These are phyloP conservation scores for Pulveroboletus frians DNA, from an alignment of 768 basidiomycete genomes.

Conservation along the genomic window DNA sequence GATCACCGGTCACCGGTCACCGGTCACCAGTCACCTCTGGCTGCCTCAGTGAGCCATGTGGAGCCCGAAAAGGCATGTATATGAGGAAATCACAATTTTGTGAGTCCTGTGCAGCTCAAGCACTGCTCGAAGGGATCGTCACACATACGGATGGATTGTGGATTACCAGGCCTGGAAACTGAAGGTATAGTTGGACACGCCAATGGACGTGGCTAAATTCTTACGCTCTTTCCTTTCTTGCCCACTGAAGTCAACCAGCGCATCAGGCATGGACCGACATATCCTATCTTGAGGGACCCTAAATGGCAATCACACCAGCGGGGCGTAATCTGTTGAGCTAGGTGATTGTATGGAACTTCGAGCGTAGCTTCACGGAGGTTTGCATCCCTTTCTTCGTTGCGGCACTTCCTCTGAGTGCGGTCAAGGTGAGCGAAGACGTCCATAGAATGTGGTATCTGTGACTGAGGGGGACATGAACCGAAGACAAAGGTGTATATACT, in stretches of 20 bases:
- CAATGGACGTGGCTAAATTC: constrained; percentile 2
- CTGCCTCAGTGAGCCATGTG: neutral
- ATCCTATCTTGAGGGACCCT: neutral
- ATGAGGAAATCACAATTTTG: constrained; percentile 3
- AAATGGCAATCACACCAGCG: neutral
- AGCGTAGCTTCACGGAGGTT: neutral
- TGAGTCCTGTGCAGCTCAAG: neutral
- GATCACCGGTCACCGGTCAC: too few species aligned
- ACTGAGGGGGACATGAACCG: neutral
- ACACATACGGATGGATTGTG: too few species aligned
- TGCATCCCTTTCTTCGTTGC: constrained; percentile 5
- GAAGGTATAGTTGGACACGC: neutral
- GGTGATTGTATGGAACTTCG: constrained; percentile 1
- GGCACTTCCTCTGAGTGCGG: constrained; percentile 1
- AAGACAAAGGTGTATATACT: neutral
- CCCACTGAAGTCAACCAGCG: neutral
- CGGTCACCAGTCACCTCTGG: too few species aligned
- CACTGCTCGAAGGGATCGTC: neutral
- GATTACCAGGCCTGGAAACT: too few species aligned
- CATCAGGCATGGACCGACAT: neutral
- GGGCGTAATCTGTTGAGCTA: neutral
- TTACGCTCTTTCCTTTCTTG: neutral
- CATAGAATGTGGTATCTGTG: neutral
- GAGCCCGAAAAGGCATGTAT: neutral
- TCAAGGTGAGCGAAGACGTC: neutral